Conservation (phyloP, 148 eudicot genomes). For the Diospyros lotus region DNA sequence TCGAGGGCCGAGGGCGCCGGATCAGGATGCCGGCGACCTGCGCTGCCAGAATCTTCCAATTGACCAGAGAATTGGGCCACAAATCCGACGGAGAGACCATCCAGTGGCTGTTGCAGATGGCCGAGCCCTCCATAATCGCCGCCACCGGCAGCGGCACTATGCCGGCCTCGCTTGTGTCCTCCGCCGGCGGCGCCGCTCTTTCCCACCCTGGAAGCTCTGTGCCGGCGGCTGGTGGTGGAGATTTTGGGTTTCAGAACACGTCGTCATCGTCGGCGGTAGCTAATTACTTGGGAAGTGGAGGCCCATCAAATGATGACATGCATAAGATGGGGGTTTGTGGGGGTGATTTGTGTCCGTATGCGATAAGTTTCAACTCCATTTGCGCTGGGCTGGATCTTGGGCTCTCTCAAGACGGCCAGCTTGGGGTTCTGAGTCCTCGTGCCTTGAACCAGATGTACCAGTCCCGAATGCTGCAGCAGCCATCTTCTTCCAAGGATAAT, state of each 20-base stretch:
- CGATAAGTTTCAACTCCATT: conserved; percentile 64
- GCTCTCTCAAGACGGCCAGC: conserved; percentile 58
- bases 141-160: conserved; percentile 67
- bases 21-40: conserved; percentile 79
- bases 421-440: conserved; percentile 50
- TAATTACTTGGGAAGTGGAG: conserved; percentile 34
- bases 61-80: conserved; percentile 70
- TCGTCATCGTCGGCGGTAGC: conserved; percentile 19
- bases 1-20: conserved; percentile 76
- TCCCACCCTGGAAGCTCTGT: conserved; percentile 19
- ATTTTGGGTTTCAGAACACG: conserved; percentile 29
- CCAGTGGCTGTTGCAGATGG: conserved; percentile 72
- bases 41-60: conserved; percentile 73
- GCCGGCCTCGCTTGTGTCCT: conserved; percentile 38
- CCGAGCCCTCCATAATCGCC: conserved; percentile 70
- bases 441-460: conserved; percentile 61
- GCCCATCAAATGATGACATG: conserved; percentile 22
- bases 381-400: conserved; percentile 78
- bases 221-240: conserved; percentile 25
- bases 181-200: conserved; percentile 31
- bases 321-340: conserved; percentile 56
- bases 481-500: conserved; percentile 53
- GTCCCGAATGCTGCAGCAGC: conserved; percentile 37
- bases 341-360: conserved; percentile 49
- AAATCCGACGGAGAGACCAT: conserved; percentile 83